Base-by-base conservation (phyloP, 2,329 filamentous ascomycete genomes). In the Alternaria tenuissima region DNA sequence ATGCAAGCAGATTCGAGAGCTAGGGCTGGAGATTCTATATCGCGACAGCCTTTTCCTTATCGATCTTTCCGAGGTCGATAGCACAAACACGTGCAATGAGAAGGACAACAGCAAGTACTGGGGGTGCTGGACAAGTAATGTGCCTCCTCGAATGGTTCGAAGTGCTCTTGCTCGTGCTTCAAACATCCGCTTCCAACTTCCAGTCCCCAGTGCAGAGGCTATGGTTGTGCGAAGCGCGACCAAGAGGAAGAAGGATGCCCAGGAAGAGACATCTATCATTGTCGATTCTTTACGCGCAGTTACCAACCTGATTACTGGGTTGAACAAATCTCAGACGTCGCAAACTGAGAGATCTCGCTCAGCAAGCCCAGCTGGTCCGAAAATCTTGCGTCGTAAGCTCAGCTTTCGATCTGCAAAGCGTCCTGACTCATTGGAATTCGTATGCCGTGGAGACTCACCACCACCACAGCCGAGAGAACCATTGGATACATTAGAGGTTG, bases 201-300 rank as follows among this genome's bases (percentile, higher is more conserved):
- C 71, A 7, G 67, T 72, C 3, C 68, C 70, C 6, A 68, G 66
- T 22, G 65, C 63, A 9, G 70, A 72, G 43, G 54, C 66, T 5
- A 47, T 52, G 22, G 52, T 48, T 8, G 55, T 55, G 32, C 62
- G 61, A 11, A 69, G 65, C 14, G 60, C 64, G 24, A 62, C 67
- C 26, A 73, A 70, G 43, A 66, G 64, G 43, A 65, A 70, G 61
- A 71, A 72, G 22, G 61, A 63, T 22, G 64, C 66, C 41, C 61
- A 68, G 12, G 67, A 67, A 24, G 64, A 74, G 42, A 61, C 64
- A 3, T 38, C 48, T 7, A 58, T 62, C 4, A 48, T 73, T 7
- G 58, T 64, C 20, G 66, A 66, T 22, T 72, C 63, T 42, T 49
- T 74, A 9, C 61, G 63, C 24, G 43, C 57, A 2, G 64, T 73